Base-by-base conservation (phyloP, 805 yeast genomes). In the Crinitomyces ghanaensis region DNA sequence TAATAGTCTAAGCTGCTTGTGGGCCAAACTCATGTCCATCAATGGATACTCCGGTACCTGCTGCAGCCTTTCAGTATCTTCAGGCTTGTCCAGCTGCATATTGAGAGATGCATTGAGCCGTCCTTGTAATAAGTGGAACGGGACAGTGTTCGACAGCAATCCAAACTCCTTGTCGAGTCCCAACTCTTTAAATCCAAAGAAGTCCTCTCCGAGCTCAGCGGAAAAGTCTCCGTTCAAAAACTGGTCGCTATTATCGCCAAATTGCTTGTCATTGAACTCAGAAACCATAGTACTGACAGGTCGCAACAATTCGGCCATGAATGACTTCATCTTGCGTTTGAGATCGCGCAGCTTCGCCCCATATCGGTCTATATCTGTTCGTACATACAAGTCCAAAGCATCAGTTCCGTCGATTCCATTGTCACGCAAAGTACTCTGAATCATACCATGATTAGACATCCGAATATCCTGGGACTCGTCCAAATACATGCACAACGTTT, bases 141-240 rank as follows among this genome's bases (percentile, higher is more conserved):
- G 98, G 18, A 91, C 84, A 0, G 94, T 72, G 2, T 86, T 70
- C 19, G 86, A 78, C 31, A 85, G 58, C 51, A 88, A 62, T 7
- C 88, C 86, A 53, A 84, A 79, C 54, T 91, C 99, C 48, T 78
- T 82, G 49, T 88, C 97, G 34, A 91, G 61, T 0, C 98, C 98
- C 30, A 91, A 63, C 44, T 88, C 97, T 51, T 72, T 80, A 64
- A 91, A 93, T 0, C 99, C 99, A 60, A 93, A 93, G 67, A 86
- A 91, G 59, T 91, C 99, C 48, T 88, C 98, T 5, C 97, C 98
- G 24, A 91, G 61, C 40, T 86, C 95, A 46, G 72, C 78, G 1
- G 95, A 79, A 54, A 91, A 91, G 49, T 86, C 96, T 37, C 99
- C 99, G 19, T 91, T 80, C 43, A 88, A 59, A 52, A 86, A 91